These are phyloP conservation scores for Porphyrellus cyaneotinctus DNA, from an alignment of 768 basidiomycete genomes.

Conservation along the genomic window DNA sequence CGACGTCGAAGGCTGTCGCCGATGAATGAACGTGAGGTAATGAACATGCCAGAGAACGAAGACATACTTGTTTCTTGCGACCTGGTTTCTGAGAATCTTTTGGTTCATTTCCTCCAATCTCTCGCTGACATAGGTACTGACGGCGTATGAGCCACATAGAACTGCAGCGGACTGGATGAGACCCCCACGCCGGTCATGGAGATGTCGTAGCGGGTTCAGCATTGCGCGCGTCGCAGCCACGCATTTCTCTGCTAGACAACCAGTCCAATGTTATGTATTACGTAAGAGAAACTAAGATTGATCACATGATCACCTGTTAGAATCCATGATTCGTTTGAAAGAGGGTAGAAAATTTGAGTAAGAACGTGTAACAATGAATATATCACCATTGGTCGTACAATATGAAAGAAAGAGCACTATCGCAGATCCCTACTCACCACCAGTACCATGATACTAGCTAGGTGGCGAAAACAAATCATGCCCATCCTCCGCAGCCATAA, in stretches of 20 bases:
- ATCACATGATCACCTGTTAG: conserved; percentile 6
- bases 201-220: conserved; percentile 44
- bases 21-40: conserved; percentile 2
- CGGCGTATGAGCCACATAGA: conserved; percentile 58
- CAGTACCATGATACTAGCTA: conserved; percentile 8
- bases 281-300: conserved; percentile 5
- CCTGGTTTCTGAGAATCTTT: conserved; percentile 52
- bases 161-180: conserved; percentile 49
- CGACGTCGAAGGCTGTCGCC: conserved; percentile 57
- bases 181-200: conserved; percentile 45
- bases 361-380: no score
- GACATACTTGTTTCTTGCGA: conserved; percentile 56
- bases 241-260: background rate
- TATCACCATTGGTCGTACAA: no score
- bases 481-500: conserved; percentile 15
- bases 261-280: background rate
- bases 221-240: conserved; percentile 26
- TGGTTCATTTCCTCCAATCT: conserved; percentile 65
- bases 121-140: conserved; percentile 55
- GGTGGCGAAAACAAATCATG: conserved; percentile 13
- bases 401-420: no score
- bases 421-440: background rate
- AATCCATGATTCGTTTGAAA: no score
- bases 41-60: background rate
- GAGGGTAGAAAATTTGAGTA: no score